Percentiles rank a stretch among this genome's conserved stretches.
Evolutionary conservation across 495 filamentous ascomycete genomes (phyloP).

Genomic region (Penicillium waksmanii): DNA sequence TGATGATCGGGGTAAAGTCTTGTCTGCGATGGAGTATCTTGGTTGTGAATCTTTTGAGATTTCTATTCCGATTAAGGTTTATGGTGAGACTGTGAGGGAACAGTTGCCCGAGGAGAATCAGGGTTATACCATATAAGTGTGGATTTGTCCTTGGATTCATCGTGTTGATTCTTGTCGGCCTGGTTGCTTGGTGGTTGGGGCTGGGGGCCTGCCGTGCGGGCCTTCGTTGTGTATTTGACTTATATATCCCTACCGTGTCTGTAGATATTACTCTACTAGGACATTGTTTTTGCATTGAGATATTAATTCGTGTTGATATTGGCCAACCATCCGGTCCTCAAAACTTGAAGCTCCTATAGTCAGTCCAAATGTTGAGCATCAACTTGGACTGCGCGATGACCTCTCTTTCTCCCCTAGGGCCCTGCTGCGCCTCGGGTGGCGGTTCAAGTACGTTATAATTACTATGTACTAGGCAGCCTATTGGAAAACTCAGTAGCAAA

Average conservation of each 20-base stretch:
- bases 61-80: constrained; percentile 78
- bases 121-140: constrained; percentile 46
- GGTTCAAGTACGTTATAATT: too few species aligned
- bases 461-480: too few species aligned
- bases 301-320: too few species aligned
- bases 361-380: too few species aligned
- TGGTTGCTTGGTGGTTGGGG: background rate
- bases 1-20: constrained; percentile 73
- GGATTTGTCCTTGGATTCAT: background rate
- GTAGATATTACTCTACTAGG: constrained; percentile 5
- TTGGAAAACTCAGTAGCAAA: too few species aligned
- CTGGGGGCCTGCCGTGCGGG: constrained; percentile 9
- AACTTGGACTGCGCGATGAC: too few species aligned
- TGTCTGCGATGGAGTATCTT: constrained; percentile 75
- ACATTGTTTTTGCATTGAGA: background rate
- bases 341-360: too few species aligned
- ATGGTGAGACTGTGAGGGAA: constrained; percentile 66
- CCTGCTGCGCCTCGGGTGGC: too few species aligned
- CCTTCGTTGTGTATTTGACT: constrained; percentile 18
- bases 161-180: constrained; percentile 3
- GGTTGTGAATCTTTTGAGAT: constrained; percentile 90
- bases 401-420: too few species aligned
- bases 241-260: constrained; percentile 24
- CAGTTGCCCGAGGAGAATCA: constrained; percentile 48
- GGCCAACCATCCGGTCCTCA: too few species aligned